Percentiles rank a stretch among this genome's conserved stretches.
Evolutionary conservation across 306 rosid genomes (phyloP).

Genomic region (Dicorynia guianensis): DNA sequence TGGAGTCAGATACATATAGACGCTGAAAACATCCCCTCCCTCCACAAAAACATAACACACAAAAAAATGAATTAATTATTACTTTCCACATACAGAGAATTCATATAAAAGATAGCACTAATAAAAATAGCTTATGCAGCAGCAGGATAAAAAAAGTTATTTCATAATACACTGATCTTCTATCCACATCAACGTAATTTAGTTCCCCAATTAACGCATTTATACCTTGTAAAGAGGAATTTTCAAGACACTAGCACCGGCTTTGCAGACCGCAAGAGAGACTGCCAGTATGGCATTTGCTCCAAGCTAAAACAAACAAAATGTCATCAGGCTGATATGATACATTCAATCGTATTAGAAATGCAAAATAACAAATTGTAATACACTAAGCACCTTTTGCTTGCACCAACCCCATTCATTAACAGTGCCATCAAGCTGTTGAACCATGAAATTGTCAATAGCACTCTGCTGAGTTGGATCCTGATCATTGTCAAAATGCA

Average conservation of each 20-base stretch:
- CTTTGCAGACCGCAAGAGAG: conserved; percentile 96
- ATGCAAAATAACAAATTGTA: background rate
- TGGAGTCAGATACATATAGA: conserved; percentile 26
- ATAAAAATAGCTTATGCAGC: background rate
- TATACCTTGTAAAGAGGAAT: conserved; percentile 90
- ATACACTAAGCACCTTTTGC: conserved; percentile 68
- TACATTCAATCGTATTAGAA: background rate
- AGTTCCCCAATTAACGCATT: background rate
- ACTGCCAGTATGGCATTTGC: conserved; percentile 96
- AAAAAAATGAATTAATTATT: too few species aligned
- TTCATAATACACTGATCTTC: too few species aligned
- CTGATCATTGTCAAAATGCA: conserved; percentile 48
- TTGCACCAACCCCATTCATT: conserved; percentile 99
- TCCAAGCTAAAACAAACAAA: conserved; percentile 73
- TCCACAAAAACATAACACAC: too few species aligned
- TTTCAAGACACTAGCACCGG: conserved; percentile 85
- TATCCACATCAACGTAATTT: background rate
- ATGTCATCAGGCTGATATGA: conserved; percentile 11
- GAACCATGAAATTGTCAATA: conserved; percentile 93
- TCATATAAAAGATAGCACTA: background rate
- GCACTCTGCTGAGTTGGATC: conserved; percentile 82
- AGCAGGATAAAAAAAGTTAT: background rate
- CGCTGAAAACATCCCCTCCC: background rate
- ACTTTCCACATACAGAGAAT: too few species aligned
- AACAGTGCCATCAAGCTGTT: conserved; percentile 92